phyloP scores from a whole-genome alignment of 139 green algal species.

The Chlorella sorokiniana region DNA sequence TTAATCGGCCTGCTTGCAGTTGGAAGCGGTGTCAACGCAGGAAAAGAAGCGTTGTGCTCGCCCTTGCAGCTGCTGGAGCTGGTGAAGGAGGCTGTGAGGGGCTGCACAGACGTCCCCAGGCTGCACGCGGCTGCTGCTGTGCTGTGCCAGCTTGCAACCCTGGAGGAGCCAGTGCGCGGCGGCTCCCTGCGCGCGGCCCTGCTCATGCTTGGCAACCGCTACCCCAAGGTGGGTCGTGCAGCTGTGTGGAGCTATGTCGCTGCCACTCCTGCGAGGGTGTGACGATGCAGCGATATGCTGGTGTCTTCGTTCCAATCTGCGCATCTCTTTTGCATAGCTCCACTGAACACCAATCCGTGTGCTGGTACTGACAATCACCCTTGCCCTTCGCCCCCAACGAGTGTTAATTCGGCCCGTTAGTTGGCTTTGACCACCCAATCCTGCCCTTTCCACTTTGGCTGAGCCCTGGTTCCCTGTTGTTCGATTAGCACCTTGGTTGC shows the following conservation, averaged over 20 bases:
- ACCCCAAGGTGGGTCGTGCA: constrained; percentile 44
- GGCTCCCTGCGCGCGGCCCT: constrained; percentile 65
- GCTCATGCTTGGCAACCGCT: constrained; percentile 65
- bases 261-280: no score
- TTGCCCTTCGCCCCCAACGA: no score
- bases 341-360: no score
- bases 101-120: constrained; percentile 69
- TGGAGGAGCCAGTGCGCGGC: constrained; percentile 29
- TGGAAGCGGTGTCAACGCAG: background rate
- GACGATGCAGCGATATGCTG: no score
- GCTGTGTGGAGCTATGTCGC: background rate
- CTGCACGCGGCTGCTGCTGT: constrained; percentile 59
- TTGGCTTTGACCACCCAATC: no score
- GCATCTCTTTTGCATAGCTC: no score
- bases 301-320: no score
- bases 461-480: no score
- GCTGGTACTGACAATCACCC: no score
- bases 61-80: constrained; percentile 51
- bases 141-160: constrained; percentile 53
- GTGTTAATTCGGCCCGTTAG: no score
- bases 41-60: background rate
- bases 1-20: background rate
- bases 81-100: constrained; percentile 50
- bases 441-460: no score
- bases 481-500: no score